Conservation (phyloP, 192 early-diverging fungal genomes). For the Coemansia sp. region DNA sequence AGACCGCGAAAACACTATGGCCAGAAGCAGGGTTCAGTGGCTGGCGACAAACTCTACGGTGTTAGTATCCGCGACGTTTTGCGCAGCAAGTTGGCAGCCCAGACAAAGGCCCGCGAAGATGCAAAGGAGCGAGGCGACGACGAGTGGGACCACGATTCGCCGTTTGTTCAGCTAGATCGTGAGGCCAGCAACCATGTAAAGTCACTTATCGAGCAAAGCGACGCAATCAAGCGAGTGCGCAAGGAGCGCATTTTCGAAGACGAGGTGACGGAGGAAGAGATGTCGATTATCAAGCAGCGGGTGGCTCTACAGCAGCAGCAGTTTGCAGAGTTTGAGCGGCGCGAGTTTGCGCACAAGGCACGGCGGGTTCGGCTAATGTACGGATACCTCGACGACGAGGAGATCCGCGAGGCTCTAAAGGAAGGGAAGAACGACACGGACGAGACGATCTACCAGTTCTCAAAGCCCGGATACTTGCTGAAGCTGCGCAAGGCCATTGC, state of each 20-base stretch:
- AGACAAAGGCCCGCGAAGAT: conserved; percentile 15
- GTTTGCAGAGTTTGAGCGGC: conserved; percentile 82
- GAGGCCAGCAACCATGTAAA: conserved; percentile 52
- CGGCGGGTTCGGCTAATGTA: conserved; percentile 73
- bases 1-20: too few relatives aligned
- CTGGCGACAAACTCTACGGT: background rate
- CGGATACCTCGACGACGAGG: conserved; percentile 73
- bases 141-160: conserved; percentile 42
- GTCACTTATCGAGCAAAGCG: conserved; percentile 57
- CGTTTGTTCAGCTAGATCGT: conserved; percentile 52
- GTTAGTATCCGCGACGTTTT: conserved; percentile 47
- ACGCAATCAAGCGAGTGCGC: conserved; percentile 67
- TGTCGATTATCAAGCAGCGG: conserved; percentile 84
- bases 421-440: conserved; percentile 86
- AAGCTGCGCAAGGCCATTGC: conserved; percentile 69
- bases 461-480: conserved; percentile 67
- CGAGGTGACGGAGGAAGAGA: conserved; percentile 86
- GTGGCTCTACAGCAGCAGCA: conserved; percentile 87
- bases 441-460: conserved; percentile 81
- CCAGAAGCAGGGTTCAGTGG: background rate
- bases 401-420: conserved; percentile 77
- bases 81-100: conserved; percentile 34
- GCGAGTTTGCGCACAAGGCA: conserved; percentile 75
- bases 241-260: conserved; percentile 87
- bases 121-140: conserved; percentile 39